Conservation (phyloP, 148 eudicot species). For the Chenopodium quinoa region DNA sequence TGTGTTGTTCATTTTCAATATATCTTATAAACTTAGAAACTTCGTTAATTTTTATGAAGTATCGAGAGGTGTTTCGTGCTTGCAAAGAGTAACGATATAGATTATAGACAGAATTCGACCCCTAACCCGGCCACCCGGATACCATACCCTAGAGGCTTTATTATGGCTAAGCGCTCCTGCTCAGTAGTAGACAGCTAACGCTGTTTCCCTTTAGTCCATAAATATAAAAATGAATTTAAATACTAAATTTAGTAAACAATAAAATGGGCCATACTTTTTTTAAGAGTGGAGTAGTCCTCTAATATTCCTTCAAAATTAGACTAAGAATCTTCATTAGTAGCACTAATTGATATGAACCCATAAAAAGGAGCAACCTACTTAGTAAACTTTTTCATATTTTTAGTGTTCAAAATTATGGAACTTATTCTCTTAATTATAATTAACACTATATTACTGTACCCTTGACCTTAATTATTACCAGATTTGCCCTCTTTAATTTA, state of each 20-base stretch:
- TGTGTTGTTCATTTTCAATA: too few relatives aligned
- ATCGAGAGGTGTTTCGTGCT: too few relatives aligned
- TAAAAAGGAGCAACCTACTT: constrained; percentile 21
- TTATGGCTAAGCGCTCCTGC: neutral
- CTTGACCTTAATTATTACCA: constrained; percentile 20
- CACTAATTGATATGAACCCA: constrained; percentile 7
- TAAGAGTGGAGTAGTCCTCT: constrained; percentile 6
- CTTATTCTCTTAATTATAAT: constrained; percentile 24
- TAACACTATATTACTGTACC: constrained; percentile 19
- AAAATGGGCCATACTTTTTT: neutral
- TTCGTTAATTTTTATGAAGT: neutral
- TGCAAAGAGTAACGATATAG: too few relatives aligned
- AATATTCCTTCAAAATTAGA: constrained; percentile 18
- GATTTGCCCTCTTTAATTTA: constrained; percentile 7
- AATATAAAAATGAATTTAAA: constrained; percentile 6
- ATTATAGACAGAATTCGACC: too few relatives aligned
- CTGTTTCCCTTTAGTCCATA: constrained; percentile 5
- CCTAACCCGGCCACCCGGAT: too few relatives aligned
- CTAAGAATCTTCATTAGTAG: constrained; percentile 5
- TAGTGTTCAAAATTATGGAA: constrained; percentile 19
- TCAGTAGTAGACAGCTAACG: constrained; percentile 24
- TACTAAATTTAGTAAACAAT: constrained; percentile 14
- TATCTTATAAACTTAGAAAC: too few relatives aligned
- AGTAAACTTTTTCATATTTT: constrained; percentile 1
- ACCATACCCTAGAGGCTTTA: too few relatives aligned